Conservation (phyloP, 148 eudicot species). For the Vaccinium macrocarpon region DNA sequence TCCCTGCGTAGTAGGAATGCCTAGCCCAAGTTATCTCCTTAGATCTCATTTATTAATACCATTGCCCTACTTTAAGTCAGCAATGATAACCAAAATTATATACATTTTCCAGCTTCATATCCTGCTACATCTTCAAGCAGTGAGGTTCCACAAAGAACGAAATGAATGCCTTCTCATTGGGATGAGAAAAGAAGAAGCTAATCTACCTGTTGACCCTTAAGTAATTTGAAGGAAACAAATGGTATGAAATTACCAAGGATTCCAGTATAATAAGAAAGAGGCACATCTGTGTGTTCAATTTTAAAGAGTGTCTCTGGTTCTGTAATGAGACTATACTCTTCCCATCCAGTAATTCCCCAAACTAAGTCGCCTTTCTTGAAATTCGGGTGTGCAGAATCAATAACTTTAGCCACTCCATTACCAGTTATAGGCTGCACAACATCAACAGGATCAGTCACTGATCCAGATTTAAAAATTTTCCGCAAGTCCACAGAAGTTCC, state of each 20-base stretch:
- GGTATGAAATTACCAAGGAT: constrained; percentile 47
- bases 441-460: not conserved
- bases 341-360: constrained; percentile 62
- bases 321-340: constrained; percentile 51
- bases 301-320: constrained; percentile 30
- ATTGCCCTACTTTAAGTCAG: not conserved
- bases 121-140: not conserved
- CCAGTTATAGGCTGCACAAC: constrained; percentile 48
- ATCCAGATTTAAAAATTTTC: not conserved
- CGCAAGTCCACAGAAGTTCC: not conserved
- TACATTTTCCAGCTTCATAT: not conserved
- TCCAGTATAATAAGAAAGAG: constrained; percentile 67
- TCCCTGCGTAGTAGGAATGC: not conserved
- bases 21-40: not conserved
- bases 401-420: constrained; percentile 52
- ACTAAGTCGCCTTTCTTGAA: constrained; percentile 50
- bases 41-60: not conserved
- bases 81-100: not conserved
- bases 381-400: constrained; percentile 51
- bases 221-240: not conserved
- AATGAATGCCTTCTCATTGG: not conserved
- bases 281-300: constrained; percentile 58
- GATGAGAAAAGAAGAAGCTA: too few species aligned
- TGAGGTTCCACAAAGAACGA: not conserved
- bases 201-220: not conserved